phyloP scores from a whole-genome alignment of 2,329 filamentous ascomycete species.

The Colletotrichum sp. region DNA sequence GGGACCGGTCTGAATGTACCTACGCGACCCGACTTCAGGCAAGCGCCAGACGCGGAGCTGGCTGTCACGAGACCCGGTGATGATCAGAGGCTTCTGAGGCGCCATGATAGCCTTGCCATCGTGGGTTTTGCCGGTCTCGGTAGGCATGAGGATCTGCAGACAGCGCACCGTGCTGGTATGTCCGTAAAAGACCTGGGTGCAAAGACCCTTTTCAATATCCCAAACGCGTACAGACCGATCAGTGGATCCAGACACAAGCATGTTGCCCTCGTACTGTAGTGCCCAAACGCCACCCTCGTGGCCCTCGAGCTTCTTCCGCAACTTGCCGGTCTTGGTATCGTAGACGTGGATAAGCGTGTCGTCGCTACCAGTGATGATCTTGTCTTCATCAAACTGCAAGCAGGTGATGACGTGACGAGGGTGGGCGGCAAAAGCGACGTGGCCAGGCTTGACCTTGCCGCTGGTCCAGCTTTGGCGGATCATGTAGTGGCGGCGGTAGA shows the following conservation, averaged over 20 bases:
- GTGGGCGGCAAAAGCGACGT: slow-evolving; percentile 96
- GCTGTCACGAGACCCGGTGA: slow-evolving; percentile 94
- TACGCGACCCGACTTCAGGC: slow-evolving; percentile 77
- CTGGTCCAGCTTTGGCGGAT: slow-evolving; percentile 94
- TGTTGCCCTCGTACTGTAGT: slow-evolving; percentile 93
- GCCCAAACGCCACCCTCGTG: slow-evolving; percentile 99
- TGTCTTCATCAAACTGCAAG: slow-evolving; percentile 96
- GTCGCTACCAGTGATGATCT: slow-evolving; percentile 96
- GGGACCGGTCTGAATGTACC: slow-evolving; percentile 80
- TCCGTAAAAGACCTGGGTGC: slow-evolving; percentile 95
- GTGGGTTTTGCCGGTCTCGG: slow-evolving; percentile 72
- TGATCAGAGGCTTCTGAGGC: slow-evolving; percentile 94
- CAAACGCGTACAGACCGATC: slow-evolving; percentile 98
- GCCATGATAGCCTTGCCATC: slow-evolving; percentile 84
- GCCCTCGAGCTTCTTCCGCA: slow-evolving; percentile 83
- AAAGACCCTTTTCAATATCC: slow-evolving; percentile 93
- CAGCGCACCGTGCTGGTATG: slow-evolving; percentile 98
- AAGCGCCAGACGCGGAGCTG: slow-evolving; percentile 94
- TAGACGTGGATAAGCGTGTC: slow-evolving; percentile 98
- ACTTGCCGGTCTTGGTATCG: slow-evolving; percentile 90
- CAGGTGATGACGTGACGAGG: slow-evolving; percentile 97
- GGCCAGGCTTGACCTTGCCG: slow-evolving; percentile 81
- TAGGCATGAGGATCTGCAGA: slow-evolving; percentile 90
- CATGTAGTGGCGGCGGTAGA: slow-evolving; percentile 91
- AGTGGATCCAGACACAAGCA: slow-evolving; percentile 92